These are phyloP conservation scores for Hibiscus syriacus DNA, from an alignment of 345 rosid species.

Conservation along the genomic window DNA sequence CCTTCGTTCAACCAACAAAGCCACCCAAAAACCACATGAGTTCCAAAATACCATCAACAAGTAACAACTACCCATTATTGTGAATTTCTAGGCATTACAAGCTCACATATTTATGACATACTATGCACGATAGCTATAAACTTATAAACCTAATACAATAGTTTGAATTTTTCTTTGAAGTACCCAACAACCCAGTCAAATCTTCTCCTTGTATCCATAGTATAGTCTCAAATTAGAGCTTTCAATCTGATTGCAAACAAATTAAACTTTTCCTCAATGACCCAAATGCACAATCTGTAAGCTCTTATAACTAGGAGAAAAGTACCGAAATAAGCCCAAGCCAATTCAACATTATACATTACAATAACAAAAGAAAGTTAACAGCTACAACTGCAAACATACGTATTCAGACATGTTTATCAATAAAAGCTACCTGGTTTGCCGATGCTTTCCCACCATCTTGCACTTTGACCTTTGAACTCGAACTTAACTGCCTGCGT, in stretches of 20 bases:
- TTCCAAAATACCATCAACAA: neutral
- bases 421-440: constrained; percentile 40
- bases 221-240: neutral
- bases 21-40: neutral
- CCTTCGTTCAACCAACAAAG: neutral
- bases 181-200: neutral
- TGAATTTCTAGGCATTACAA: neutral
- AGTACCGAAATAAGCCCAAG: neutral
- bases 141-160: neutral
- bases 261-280: neutral
- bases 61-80: neutral
- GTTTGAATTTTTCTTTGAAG: neutral
- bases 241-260: constrained; percentile 1
- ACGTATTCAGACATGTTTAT: neutral
- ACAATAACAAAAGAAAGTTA: neutral
- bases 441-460: constrained; percentile 30
- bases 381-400: neutral
- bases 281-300: neutral
- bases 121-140: neutral
- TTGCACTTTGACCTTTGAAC: constrained; percentile 30
- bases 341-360: constrained; percentile 1
- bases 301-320: neutral
- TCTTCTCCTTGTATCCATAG: neutral
- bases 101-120: neutral
- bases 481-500: constrained; percentile 34